Percentiles rank a stretch among this genome's conserved stretches.
phyloP scores from a whole-genome alignment of 75 land plant genomes.

The Sequoia sempervirens region DNA sequence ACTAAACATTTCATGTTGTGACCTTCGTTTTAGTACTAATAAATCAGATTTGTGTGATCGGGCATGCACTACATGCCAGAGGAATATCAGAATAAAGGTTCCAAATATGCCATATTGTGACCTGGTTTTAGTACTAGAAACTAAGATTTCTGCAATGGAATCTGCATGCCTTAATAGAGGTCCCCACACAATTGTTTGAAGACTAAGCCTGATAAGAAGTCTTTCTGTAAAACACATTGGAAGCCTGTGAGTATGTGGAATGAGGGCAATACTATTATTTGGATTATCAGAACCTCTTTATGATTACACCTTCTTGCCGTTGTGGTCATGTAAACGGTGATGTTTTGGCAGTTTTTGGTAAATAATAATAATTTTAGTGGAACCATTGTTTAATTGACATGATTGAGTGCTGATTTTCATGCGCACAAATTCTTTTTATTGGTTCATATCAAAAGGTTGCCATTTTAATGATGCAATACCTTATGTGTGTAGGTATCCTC shows the following conservation, averaged over 20 bases:
- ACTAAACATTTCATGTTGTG: not conserved
- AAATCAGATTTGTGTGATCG: not conserved
- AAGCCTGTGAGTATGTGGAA: not conserved
- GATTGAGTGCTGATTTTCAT: not conserved
- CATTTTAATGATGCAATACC: not conserved
- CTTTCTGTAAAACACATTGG: not conserved
- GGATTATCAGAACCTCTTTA: too few species aligned
- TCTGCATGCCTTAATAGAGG: not conserved
- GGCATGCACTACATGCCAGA: not conserved
- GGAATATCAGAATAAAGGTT: not conserved
- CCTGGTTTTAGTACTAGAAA: not conserved
- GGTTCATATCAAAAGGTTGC: not conserved
- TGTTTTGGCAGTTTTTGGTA: not conserved
- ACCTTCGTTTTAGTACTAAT: not conserved
- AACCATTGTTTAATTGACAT: not conserved
- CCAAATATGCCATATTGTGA: not conserved
- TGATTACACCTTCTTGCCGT: not conserved
- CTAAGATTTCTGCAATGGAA: not conserved
- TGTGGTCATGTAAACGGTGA: not conserved
- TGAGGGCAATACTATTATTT: not conserved
- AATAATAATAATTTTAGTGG: not conserved
- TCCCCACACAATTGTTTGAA: not conserved
- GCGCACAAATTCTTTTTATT: too few species aligned
- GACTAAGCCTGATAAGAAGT: not conserved
- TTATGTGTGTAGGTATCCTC: constrained; percentile 55